Base-by-base conservation (phyloP, 2,329 filamentous ascomycete genomes). In the Clonostachys solani region DNA sequence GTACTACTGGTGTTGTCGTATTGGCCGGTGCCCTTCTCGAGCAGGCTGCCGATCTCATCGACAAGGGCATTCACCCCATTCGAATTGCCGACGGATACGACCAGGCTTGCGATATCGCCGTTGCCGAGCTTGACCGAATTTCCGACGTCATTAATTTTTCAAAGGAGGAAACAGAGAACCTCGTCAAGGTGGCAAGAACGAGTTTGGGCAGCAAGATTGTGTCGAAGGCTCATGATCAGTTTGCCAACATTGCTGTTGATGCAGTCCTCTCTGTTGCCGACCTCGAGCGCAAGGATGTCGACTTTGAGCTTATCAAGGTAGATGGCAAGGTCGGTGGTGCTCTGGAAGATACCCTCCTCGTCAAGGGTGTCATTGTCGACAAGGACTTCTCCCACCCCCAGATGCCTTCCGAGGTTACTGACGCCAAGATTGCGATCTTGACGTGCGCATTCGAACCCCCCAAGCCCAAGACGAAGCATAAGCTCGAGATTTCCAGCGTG, bases 381-480 rank as follows among this genome's bases (percentile, higher is more conserved):
- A 99, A 99, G 77, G 95, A 99, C 74, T 99, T 99, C 70, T 97
- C 94, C 35, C 94, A 99, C 69, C 94, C 94, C 12, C 94, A 99
- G 74, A 99, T 99, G 94, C 94, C 94, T 12, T 89, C 87, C 44
- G 91, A 96, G 71, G 92, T 99, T 54, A 81, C 78, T 59, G 91
- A 99, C 70, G 95, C 94, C 63, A 97, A 96, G 77, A 84, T 99
- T 62, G 94, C 94, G 57, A 99, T 99, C 61, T 75, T 99, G 50
- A 99, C 94, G 45, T 99, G 94, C 68, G 91, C 94, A 5, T 99
- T 99, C 65, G 94, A 99, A 75, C 94, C 94, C 33, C 94, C 94
- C 44, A 99, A 99, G 80, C 94, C 94, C 57, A 99, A 99, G 83
- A 99, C 94, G 43, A 99, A 99, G 82, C 94, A 99, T 74, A 95